Conservation (phyloP, 768 basidiomycete species). For the Grammothele lineata region DNA sequence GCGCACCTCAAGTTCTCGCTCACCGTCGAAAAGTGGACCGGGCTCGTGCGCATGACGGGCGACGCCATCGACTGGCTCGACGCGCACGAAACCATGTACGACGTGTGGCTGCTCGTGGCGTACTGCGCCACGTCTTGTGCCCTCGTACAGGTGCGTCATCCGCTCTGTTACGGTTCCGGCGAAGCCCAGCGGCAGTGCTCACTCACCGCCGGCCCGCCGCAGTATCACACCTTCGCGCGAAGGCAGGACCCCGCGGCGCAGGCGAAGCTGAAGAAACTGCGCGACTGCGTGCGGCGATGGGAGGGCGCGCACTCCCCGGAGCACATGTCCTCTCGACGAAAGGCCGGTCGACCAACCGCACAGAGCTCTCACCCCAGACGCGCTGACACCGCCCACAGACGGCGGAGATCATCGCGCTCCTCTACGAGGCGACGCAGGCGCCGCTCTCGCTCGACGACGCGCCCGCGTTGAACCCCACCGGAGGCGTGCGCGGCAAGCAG, state of each 20-base stretch:
- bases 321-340: slow-evolving; percentile 91
- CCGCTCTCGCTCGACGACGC: slow-evolving; percentile 41
- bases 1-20: slow-evolving; percentile 84
- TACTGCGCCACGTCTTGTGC: slow-evolving; percentile 89
- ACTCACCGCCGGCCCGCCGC: slow-evolving; percentile 3
- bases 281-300: slow-evolving; percentile 85
- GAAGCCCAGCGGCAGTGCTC: not conserved
- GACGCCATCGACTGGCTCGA: slow-evolving; percentile 91
- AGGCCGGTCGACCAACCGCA: slow-evolving; percentile 48
- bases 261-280: slow-evolving; percentile 69
- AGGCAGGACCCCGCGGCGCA: slow-evolving; percentile 74
- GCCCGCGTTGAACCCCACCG: slow-evolving; percentile 75
- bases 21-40: slow-evolving; percentile 76
- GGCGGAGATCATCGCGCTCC: slow-evolving; percentile 84
- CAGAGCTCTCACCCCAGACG: slow-evolving; percentile 5
- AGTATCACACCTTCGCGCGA: slow-evolving; percentile 95
- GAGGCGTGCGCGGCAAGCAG: slow-evolving; percentile 55
- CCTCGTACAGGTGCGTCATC: slow-evolving; percentile 70
- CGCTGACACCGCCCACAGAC: slow-evolving; percentile 47
- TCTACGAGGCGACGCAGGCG: slow-evolving; percentile 94
- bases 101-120: slow-evolving; percentile 82
- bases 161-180: not conserved
- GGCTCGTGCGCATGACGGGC: slow-evolving; percentile 66
- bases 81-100: slow-evolving; percentile 72
- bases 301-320: slow-evolving; percentile 84